Evolutionary conservation across 345 rosid genomes (phyloP).

Genomic region (Linum usitatissimum): DNA sequence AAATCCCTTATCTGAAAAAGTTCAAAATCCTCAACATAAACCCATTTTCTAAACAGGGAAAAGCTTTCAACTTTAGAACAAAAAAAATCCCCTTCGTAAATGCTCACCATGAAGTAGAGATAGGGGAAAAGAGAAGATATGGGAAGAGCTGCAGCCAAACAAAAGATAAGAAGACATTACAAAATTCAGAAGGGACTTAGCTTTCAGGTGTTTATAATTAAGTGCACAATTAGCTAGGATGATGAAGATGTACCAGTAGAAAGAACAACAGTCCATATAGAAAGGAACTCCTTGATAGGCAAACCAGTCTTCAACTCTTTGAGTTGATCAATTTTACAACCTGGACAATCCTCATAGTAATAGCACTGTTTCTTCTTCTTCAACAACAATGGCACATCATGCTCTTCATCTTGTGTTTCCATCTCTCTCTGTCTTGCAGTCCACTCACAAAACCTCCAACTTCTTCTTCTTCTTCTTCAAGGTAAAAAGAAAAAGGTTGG

Average conservation of each 20-base stretch:
- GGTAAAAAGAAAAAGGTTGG: too few species aligned
- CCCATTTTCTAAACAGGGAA: neutral
- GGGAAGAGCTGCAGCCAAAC: conserved; percentile 52
- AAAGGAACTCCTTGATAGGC: conserved; percentile 44
- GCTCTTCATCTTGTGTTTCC: conserved; percentile 10
- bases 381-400: conserved; percentile 30
- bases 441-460: neutral
- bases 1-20: conserved; percentile 49
- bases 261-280: conserved; percentile 70
- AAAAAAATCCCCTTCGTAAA: too few species aligned
- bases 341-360: conserved; percentile 65
- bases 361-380: conserved; percentile 33
- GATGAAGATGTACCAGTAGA: conserved; percentile 33
- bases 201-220: too few species aligned
- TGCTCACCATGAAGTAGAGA: conserved; percentile 69
- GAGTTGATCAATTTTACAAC: conserved; percentile 59
- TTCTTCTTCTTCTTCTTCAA: too few species aligned
- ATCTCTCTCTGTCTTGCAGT: neutral
- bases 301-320: conserved; percentile 43
- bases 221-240: neutral
- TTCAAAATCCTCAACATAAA: neutral
- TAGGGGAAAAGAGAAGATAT: conserved; percentile 70
- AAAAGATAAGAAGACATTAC: too few species aligned
- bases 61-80: neutral
- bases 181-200: neutral